A percentile compares a stretch with the other conserved stretches of the same genome.
phyloP scores from a whole-genome alignment of 2,329 filamentous ascomycete species.

The Ascochyta viciae-villosae region DNA sequence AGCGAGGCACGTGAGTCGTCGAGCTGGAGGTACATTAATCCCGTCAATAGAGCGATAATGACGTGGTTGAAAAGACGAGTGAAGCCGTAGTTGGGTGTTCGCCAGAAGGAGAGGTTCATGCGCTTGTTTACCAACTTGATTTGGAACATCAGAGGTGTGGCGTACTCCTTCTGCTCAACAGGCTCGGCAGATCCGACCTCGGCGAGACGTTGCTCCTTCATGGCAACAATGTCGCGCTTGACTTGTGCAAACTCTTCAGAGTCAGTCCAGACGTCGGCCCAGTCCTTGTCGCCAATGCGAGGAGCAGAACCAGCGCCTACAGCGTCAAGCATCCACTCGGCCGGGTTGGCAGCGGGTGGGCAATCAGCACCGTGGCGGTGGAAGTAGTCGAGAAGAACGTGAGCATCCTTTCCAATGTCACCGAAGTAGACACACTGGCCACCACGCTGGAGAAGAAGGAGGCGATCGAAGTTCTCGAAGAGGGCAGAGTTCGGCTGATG shows the following conservation, averaged over 20 bases:
- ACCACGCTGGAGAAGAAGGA: conserved; percentile 78
- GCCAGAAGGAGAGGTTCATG: conserved; percentile 81
- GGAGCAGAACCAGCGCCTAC: conserved; percentile 77
- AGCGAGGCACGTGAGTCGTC: conserved; percentile 77
- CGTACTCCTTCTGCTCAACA: conserved; percentile 75
- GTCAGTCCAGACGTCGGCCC: conserved; percentile 80
- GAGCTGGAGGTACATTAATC: conserved; percentile 79
- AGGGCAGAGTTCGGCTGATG: conserved; percentile 87
- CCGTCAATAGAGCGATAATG: conserved; percentile 77
- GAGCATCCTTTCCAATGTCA: conserved; percentile 78
- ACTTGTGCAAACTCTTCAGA: conserved; percentile 72
- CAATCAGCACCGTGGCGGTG: conserved; percentile 64
- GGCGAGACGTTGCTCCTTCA: conserved; percentile 68
- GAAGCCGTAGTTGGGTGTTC: conserved; percentile 87
- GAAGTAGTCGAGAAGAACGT: conserved; percentile 68
- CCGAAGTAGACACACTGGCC: conserved; percentile 87
- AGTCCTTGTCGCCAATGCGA: conserved; percentile 76
- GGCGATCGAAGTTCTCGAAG: conserved; percentile 86
- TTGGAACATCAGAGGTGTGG: conserved; percentile 80
- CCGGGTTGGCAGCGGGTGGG: conserved; percentile 61
- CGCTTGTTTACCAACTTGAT: conserved; percentile 76
- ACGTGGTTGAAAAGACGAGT: conserved; percentile 87
- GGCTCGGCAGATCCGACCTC: conserved; percentile 53
- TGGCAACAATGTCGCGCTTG: conserved; percentile 70
- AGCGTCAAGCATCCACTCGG: conserved; percentile 86